Percentiles rank a stretch among this genome's conserved stretches.
Evolutionary conservation across 768 basidiomycete genomes (phyloP).

Genomic region (Lactarius hatsudake): DNA sequence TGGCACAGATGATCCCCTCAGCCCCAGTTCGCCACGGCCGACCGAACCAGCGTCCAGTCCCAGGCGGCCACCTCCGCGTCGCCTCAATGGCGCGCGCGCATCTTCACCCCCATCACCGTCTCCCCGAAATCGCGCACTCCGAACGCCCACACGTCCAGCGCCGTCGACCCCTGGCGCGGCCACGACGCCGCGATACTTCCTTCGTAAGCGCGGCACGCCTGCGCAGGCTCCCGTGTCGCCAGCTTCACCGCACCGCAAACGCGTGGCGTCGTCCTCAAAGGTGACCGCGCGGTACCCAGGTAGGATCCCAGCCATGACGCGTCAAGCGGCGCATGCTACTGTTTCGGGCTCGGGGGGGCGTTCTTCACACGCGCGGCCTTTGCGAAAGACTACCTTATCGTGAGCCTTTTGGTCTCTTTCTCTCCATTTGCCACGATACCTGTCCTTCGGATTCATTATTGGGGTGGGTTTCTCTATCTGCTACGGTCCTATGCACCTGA

Average conservation of each 20-base stretch:
- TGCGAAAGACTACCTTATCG: constrained; percentile 21
- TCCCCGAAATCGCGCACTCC: constrained; percentile 9
- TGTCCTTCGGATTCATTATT: constrained; percentile 10
- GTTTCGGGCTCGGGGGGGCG: constrained; percentile 14
- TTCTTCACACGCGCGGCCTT: constrained; percentile 26
- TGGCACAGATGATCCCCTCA: neutral
- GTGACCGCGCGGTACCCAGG: constrained; percentile 13
- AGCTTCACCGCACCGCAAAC: constrained; percentile 11
- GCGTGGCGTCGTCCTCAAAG: constrained; percentile 5
- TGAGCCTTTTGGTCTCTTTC: neutral
- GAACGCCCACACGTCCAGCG: neutral
- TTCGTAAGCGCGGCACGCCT: constrained; percentile 26
- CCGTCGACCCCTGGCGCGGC: neutral
- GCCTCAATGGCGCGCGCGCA: neutral
- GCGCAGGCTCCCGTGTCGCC: neutral
- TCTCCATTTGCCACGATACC: constrained; percentile 4
- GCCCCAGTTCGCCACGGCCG: neutral
- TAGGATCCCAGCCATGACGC: constrained; percentile 10
- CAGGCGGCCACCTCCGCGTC: neutral
- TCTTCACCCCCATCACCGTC: constrained; percentile 14
- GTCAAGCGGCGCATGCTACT: constrained; percentile 23
- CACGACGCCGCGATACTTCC: constrained; percentile 29
- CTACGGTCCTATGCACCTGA: too few species aligned
- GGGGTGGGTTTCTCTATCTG: neutral
- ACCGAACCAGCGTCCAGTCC: constrained; percentile 2